These are phyloP conservation scores for Mucor circinelloides DNA, from an alignment of 371 early-diverging fungal genomes.

Conservation along the genomic window DNA sequence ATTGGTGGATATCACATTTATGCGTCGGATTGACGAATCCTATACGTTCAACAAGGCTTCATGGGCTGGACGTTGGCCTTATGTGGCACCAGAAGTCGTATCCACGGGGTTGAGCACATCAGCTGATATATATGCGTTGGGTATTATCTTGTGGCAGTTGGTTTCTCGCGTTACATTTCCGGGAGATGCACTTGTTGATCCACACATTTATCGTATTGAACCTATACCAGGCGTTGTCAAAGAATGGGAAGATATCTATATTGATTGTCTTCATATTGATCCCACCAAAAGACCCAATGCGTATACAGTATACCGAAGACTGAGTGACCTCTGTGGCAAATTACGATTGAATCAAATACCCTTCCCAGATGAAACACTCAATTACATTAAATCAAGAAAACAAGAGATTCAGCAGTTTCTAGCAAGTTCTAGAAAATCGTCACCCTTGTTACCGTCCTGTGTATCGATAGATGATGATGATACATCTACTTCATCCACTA, in stretches of 20 bases:
- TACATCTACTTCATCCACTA: slow-evolving; percentile 7
- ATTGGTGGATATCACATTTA: slow-evolving; percentile 43
- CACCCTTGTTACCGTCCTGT: background rate
- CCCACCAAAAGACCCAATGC: slow-evolving; percentile 44
- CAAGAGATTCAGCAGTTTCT: slow-evolving; percentile 19
- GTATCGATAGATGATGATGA: slow-evolving; percentile 7
- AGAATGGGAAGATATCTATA: slow-evolving; percentile 43
- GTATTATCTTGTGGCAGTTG: slow-evolving; percentile 51
- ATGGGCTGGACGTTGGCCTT: slow-evolving; percentile 45
- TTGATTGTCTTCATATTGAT: slow-evolving; percentile 38
- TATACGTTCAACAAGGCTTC: slow-evolving; percentile 3
- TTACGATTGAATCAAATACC: slow-evolving; percentile 1
- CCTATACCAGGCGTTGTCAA: slow-evolving; percentile 43
- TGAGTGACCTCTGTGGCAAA: slow-evolving; percentile 7
- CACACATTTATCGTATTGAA: slow-evolving; percentile 41
- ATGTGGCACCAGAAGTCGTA: slow-evolving; percentile 49
- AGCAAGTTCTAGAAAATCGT: background rate
- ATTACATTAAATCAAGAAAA: slow-evolving; percentile 12
- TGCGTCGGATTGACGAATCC: slow-evolving; percentile 28
- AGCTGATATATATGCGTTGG: slow-evolving; percentile 48
- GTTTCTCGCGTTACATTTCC: slow-evolving; percentile 51
- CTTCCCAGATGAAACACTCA: background rate
- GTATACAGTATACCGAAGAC: slow-evolving; percentile 35
- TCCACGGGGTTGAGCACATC: slow-evolving; percentile 32
- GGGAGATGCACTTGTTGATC: slow-evolving; percentile 41